phyloP scores from a whole-genome alignment of 306 rosid genomes.

The Fragaria nilgerrensis region DNA sequence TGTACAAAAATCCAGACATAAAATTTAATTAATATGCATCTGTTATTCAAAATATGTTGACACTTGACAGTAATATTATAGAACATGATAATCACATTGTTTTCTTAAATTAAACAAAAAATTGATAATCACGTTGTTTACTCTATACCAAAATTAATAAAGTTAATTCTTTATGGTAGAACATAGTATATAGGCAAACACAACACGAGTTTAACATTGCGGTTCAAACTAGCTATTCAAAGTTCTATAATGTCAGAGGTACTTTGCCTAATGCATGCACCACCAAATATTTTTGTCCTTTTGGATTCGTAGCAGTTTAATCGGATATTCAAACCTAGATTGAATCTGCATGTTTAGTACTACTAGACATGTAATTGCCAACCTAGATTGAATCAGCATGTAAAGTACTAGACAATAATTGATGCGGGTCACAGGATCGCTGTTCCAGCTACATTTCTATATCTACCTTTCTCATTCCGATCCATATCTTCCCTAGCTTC shows the following conservation, averaged over 20 bases:
- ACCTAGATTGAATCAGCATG: neutral
- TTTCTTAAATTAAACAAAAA: no score
- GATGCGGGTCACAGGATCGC: neutral
- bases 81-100: no score
- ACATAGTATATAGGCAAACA: neutral
- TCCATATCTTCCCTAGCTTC: neutral
- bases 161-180: no score
- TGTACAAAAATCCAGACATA: no score
- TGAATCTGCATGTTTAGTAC: neutral
- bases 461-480: neutral
- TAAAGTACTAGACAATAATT: neutral
- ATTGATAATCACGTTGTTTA: no score
- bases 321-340: neutral
- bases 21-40: no score
- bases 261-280: neutral
- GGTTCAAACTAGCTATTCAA: neutral
- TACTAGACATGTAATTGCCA: neutral
- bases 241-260: neutral
- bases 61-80: no score
- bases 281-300: neutral
- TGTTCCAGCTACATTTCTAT: neutral
- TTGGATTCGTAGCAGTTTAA: neutral
- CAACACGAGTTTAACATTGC: neutral
- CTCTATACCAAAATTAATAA: no score
- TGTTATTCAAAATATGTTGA: no score